These are phyloP conservation scores for Colletotrichum tabaci DNA, from an alignment of 2,329 filamentous ascomycete species.

Conservation along the genomic window DNA sequence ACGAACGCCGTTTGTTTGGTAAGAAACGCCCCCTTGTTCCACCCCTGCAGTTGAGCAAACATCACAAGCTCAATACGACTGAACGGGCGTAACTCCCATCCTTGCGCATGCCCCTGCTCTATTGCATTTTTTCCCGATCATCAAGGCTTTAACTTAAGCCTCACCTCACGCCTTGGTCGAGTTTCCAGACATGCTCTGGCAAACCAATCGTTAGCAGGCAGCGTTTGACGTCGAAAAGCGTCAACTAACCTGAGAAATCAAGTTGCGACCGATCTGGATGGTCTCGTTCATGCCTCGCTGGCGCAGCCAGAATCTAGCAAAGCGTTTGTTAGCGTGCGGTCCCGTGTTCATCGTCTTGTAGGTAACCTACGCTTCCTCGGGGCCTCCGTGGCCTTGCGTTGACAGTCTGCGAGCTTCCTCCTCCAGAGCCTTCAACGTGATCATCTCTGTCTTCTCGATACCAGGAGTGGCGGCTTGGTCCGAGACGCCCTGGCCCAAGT, in stretches of 20 bases:
- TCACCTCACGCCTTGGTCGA: conserved; percentile 30
- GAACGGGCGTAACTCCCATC: conserved; percentile 9
- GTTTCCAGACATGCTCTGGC: conserved; percentile 35
- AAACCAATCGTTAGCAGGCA: not conserved
- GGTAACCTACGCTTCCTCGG: conserved; percentile 65
- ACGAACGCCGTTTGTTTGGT: conserved; percentile 3
- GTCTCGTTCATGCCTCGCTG: conserved; percentile 72
- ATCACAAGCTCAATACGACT: conserved; percentile 19
- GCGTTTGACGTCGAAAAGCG: too few relatives aligned
- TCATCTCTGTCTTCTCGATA: conserved; percentile 70
- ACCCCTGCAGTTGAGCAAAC: not conserved
- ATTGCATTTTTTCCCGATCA: not conserved
- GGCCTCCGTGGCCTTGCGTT: conserved; percentile 62
- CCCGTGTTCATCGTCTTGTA: not conserved
- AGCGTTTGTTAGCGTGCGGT: conserved; percentile 6
- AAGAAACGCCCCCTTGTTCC: conserved; percentile 1
- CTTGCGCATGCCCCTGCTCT: not conserved
- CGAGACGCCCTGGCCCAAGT: conserved; percentile 70
- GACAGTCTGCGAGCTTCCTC: conserved; percentile 71
- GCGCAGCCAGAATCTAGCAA: conserved; percentile 71
- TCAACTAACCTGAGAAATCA: conserved; percentile 64
- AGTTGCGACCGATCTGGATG: conserved; percentile 67
- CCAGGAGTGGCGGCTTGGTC: conserved; percentile 64
- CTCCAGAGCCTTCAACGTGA: conserved; percentile 76
- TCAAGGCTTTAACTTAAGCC: too few relatives aligned